These are phyloP conservation scores for Beauveria rudraprayagi DNA, from an alignment of 2,329 filamentous ascomycete genomes.

Conservation along the genomic window DNA sequence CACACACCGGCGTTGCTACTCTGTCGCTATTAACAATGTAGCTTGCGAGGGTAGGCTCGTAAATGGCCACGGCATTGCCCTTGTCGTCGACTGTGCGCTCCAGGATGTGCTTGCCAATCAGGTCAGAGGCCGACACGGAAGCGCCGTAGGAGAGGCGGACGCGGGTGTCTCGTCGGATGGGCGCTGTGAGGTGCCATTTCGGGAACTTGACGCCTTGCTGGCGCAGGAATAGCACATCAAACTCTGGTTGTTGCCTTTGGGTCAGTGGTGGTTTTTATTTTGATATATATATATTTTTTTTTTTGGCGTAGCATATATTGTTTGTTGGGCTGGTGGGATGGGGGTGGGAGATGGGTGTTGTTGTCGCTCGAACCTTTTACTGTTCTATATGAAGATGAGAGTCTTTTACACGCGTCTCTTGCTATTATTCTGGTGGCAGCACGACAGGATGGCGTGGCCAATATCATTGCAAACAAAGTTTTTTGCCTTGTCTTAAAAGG, in stretches of 20 bases:
- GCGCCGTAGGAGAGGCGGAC: constrained; percentile 38
- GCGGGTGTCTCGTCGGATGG: constrained; percentile 23
- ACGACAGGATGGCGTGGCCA: background rate
- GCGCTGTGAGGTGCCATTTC: constrained; percentile 31
- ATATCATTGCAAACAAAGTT: background rate
- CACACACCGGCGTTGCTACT: constrained; percentile 56
- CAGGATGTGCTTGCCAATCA: constrained; percentile 56
- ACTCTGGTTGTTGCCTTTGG: constrained; percentile 20
- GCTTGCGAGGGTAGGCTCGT: constrained; percentile 61
- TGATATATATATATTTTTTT: too few relatives aligned
- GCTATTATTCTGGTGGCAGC: background rate
- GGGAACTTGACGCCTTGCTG: constrained; percentile 28
- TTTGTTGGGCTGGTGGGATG: too few relatives aligned
- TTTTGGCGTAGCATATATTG: too few relatives aligned
- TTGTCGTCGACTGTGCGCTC: constrained; percentile 49
- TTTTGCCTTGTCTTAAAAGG: background rate
- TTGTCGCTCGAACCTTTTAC: constrained; percentile 16
- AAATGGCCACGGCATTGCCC: constrained; percentile 45
- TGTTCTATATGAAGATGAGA: background rate
- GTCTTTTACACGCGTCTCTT: background rate
- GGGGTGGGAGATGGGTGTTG: too few relatives aligned
- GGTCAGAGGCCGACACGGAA: constrained; percentile 39
- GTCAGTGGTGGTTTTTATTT: too few relatives aligned
- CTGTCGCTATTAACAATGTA: constrained; percentile 62
- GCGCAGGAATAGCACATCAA: constrained; percentile 33